Evolutionary conservation across 306 rosid species (phyloP).

Genomic region (Rosa persica): DNA sequence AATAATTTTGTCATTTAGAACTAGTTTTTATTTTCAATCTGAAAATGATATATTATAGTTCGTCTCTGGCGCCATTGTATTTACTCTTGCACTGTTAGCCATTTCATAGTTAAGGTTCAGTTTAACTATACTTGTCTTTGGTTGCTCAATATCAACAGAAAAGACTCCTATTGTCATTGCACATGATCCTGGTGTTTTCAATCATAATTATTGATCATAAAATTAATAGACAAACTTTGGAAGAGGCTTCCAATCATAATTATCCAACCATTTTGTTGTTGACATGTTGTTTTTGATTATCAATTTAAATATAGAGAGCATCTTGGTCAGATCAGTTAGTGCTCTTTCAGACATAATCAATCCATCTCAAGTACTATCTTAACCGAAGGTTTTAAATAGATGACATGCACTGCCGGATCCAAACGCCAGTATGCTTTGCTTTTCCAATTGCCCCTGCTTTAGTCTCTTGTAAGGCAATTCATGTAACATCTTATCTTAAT

Average conservation of each 20-base stretch:
- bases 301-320: background rate
- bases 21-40: background rate
- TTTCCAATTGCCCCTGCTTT: background rate
- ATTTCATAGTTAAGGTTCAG: too few species aligned
- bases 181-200: too few species aligned
- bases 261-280: background rate
- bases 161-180: too few species aligned
- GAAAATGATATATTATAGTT: too few species aligned
- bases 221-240: background rate
- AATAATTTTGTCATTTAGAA: constrained; percentile 19
- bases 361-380: background rate
- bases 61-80: too few species aligned
- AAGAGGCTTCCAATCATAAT: constrained; percentile 10
- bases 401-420: background rate
- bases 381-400: background rate
- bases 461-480: background rate
- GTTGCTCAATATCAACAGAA: too few species aligned
- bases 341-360: background rate
- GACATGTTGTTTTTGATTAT: constrained; percentile 11
- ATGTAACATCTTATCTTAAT: background rate
- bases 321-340: background rate
- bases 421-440: background rate
- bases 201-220: too few species aligned
- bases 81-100: too few species aligned
- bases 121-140: too few species aligned